Base-by-base conservation (phyloP, 2,329 filamentous ascomycete genomes). In the Curvularia verruculosa region DNA sequence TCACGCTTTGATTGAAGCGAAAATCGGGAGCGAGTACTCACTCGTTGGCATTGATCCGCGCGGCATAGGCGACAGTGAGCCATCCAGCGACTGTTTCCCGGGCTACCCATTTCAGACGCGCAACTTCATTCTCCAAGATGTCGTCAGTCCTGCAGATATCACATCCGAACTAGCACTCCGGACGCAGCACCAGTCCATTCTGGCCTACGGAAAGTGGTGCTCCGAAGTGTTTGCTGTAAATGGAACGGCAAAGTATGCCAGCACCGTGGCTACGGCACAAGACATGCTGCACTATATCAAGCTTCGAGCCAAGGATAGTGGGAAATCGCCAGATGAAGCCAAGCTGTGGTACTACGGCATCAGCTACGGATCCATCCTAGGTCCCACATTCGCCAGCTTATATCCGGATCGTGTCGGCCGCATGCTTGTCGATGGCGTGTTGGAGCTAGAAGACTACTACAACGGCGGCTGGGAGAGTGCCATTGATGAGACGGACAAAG, bases 401-500 rank as follows among this genome's bases (percentile, higher is more conserved):
- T 82, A 74, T 34, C 80, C 81, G 0, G 70, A 80, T 43, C 74
- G 78, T 1, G 73, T 80, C 23, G 68, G 70, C 19, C 69, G 77
- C 24, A 72, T 80, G 61, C 68, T 81, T 12, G 63, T 82, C 24
- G 80, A 82, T 49, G 77, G 77, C 13, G 74, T 79, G 9, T 61
- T 77, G 1, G 74, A 80, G 44, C 63, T 71, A 3, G 70, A 75
- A 26, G 83, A 86, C 61, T 79, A 82, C 39, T 83, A 84, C 49
- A 69, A 66, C 21, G 78, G 77, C 1, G 40, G 44, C 1, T 68
- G 58, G 60, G 49, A 57, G 13, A 45, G 43, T 26, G 77, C 80
- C 49, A 65, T 85, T 6, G 75, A 75, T n/a, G 82, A 87, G 63
- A 80, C 82, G 13, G 85, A 88, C 67, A 77, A 80, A 49, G 80